phyloP scores from a whole-genome alignment of 148 eudicot genomes.

The Vaccinium macrocarpon region DNA sequence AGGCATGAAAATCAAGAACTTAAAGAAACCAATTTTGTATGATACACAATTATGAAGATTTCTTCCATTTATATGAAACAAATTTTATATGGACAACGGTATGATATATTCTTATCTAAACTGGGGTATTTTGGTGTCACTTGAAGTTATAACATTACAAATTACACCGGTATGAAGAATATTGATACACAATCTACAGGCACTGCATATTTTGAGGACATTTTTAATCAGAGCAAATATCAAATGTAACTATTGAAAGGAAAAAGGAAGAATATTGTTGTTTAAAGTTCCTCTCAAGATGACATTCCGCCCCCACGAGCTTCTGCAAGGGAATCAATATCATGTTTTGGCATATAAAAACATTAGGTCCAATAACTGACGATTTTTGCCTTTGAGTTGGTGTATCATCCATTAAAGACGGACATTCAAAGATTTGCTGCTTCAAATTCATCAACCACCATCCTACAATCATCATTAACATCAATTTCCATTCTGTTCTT shows the following conservation, averaged over 20 bases:
- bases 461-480: neutral
- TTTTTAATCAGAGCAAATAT: neutral
- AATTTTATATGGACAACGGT: neutral
- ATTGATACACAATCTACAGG: neutral
- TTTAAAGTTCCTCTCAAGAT: neutral
- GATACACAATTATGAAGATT: neutral
- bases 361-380: neutral
- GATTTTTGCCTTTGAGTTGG: neutral
- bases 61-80: neutral
- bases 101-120: neutral
- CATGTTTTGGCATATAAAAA: neutral
- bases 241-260: neutral
- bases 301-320: neutral
- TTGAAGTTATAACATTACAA: neutral
- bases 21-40: neutral
- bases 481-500: conserved; percentile 20
- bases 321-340: neutral
- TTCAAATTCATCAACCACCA: conserved; percentile 19
- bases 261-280: neutral
- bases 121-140: neutral
- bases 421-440: neutral
- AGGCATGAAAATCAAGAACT: neutral
- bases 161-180: neutral
- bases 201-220: neutral
- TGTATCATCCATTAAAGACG: neutral